Conservation (phyloP, 1,139 yeast genomes). For the Pichia sp. region DNA sequence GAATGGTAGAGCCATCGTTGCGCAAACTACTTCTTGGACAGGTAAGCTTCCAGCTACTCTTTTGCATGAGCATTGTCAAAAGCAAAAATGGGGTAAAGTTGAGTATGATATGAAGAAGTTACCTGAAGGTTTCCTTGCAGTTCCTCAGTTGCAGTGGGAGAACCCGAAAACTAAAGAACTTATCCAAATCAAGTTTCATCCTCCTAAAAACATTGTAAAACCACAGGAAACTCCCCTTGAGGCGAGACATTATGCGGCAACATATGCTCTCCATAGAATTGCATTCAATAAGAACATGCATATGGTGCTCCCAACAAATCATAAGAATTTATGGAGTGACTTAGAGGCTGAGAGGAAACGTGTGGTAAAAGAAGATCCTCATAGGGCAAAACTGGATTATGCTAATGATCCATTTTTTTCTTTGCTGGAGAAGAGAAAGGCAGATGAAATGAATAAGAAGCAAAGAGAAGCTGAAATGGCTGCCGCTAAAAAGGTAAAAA, state of each 20-base stretch:
- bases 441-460: slow-evolving; percentile 36
- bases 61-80: slow-evolving; percentile 82
- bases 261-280: slow-evolving; percentile 74
- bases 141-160: slow-evolving; percentile 45
- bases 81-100: slow-evolving; percentile 83
- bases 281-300: slow-evolving; percentile 76
- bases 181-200: slow-evolving; percentile 52
- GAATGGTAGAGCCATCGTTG: slow-evolving; percentile 38
- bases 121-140: slow-evolving; percentile 40
- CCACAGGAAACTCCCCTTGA: slow-evolving; percentile 78
- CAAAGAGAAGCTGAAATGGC: slow-evolving; percentile 37
- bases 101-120: slow-evolving; percentile 58
- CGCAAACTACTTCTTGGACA: slow-evolving; percentile 72
- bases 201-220: slow-evolving; percentile 45
- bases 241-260: slow-evolving; percentile 86
- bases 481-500: slow-evolving; percentile 34
- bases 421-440: slow-evolving; percentile 45
- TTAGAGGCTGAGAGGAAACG: slow-evolving; percentile 53
- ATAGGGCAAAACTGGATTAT: slow-evolving; percentile 46
- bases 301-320: slow-evolving; percentile 80
- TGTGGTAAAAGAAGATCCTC: slow-evolving; percentile 38
- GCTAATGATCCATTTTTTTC: slow-evolving; percentile 67
- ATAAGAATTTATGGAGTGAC: slow-evolving; percentile 69
- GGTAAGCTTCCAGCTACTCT: slow-evolving; percentile 88
- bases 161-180: slow-evolving; percentile 76